Evolutionary conservation across 768 basidiomycete species (phyloP), one percentile per base, ranked within the genome.

Genomic region (Cystofilobasidium bisporidii): DNA sequence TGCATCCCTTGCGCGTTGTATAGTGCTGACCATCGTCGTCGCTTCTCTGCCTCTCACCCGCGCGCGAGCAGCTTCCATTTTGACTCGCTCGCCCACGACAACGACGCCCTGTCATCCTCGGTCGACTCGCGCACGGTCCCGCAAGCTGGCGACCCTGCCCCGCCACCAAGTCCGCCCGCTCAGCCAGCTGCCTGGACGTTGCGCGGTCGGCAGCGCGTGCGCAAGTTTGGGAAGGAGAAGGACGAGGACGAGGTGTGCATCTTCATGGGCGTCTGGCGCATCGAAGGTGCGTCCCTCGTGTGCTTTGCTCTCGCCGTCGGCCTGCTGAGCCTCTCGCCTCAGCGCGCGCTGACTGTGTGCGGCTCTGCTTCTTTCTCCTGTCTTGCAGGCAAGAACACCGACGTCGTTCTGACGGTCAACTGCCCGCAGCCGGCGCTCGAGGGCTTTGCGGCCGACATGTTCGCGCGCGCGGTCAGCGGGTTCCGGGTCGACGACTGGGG

Each of bases 11-110:
- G 32, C 50, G n/a, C n/a, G n/a, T n/a, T n/a, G n/a, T n/a, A 14
- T 41, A 58, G 20, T 67, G 20, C 72, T 53, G 63, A 60, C 33
- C n/a, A 12, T 18, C 18, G 22, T 32, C 4, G 38, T 71, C 72
- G 45, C 71, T 72, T 32, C 59, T n/a, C 30, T 24, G 10, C 17
- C 22, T 15, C 1, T 36, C 41, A 33, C 18, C 30, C 26, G 17
- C 24, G 17, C 24, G 36, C 48, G 30, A 28, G n/a, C 77, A 99
- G 94, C 76, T 91, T 87, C 73, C 93, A 96, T 79, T 96, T 96
- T 71, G 82, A 85, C 63, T 87, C 91, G 0, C 78, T 98, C 53
- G 93, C 92, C 17, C 85, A 94, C 73, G 96, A 98, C 78, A 98
- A 96, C 74, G 79, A 82, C 28, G 89, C 94, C 9, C 71, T 77